phyloP scores from a whole-genome alignment of 2,329 filamentous ascomycete genomes.

The Ceratocystis variospora region DNA sequence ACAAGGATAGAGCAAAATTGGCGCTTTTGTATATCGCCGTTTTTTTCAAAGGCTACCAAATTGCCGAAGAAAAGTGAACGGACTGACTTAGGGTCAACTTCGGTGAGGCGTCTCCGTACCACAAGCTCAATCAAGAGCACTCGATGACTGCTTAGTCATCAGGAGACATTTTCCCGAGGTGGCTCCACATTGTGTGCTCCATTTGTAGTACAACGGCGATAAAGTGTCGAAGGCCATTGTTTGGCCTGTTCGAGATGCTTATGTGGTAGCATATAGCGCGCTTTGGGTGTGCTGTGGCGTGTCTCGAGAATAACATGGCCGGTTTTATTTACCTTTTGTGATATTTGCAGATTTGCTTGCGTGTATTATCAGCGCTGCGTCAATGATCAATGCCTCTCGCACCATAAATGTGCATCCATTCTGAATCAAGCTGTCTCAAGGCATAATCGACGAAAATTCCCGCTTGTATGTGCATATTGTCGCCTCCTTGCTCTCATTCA shows the following conservation, averaged over 20 bases:
- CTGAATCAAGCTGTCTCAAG: neutral
- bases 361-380: neutral
- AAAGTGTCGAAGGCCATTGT: neutral
- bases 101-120: slow-evolving; percentile 7
- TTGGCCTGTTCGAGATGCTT: neutral
- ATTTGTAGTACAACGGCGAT: neutral
- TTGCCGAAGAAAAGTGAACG: neutral
- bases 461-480: neutral
- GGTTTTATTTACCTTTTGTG: neutral
- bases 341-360: neutral
- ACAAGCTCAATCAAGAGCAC: neutral
- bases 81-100: neutral
- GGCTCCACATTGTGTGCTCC: neutral
- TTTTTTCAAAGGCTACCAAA: neutral
- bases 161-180: neutral
- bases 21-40: neutral
- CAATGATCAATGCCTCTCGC: neutral
- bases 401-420: slow-evolving; percentile 1
- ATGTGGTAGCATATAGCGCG: neutral
- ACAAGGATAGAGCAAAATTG: neutral
- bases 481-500: neutral
- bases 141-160: neutral
- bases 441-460: neutral
- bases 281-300: neutral
- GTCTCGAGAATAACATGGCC: neutral